Conservation (phyloP, 164 flowering plant genomes). For the Macadamia integrifolia region DNA sequence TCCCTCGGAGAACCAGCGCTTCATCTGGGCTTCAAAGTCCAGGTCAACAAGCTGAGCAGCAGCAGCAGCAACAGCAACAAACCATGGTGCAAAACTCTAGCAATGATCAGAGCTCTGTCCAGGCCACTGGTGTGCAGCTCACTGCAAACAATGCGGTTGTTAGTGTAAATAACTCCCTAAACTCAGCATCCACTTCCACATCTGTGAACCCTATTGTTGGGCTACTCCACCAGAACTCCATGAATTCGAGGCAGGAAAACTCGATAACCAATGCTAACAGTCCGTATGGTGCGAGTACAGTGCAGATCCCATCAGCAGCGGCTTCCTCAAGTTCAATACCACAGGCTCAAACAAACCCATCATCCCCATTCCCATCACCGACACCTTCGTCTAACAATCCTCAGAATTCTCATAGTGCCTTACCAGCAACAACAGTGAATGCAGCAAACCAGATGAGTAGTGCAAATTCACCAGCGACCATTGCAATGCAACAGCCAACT, state of each 20-base stretch:
- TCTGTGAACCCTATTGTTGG: conserved; percentile 53
- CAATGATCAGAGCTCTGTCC: conserved; percentile 40
- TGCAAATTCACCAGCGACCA: conserved; percentile 66
- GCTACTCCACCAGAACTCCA: conserved; percentile 83
- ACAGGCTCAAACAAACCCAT: conserved; percentile 50
- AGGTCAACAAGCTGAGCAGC: conserved; percentile 54
- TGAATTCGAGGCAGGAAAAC: conserved; percentile 71
- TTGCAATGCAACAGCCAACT: conserved; percentile 41
- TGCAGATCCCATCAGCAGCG: conserved; percentile 74
- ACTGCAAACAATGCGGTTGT: conserved; percentile 42
- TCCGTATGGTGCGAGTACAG: conserved; percentile 53
- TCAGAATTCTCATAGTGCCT: conserved; percentile 42
- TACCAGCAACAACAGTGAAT: conserved; percentile 46
- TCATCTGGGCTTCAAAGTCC: conserved; percentile 49
- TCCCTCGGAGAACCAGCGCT: conserved; percentile 57
- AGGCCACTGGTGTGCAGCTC: conserved; percentile 36
- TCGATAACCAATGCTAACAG: conserved; percentile 49
- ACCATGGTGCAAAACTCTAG: conserved; percentile 37
- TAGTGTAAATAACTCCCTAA: conserved; percentile 46
- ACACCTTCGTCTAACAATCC: conserved; percentile 63
- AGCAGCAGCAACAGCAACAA: conserved; percentile 21
- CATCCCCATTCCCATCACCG: conserved; percentile 68
- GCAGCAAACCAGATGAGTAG: conserved; percentile 37
- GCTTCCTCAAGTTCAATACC: conserved; percentile 52
- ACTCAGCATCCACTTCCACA: conserved; percentile 34